Conservation (phyloP, 1,284 basidiomycete genomes). For the Fistulinella staudtii region DNA sequence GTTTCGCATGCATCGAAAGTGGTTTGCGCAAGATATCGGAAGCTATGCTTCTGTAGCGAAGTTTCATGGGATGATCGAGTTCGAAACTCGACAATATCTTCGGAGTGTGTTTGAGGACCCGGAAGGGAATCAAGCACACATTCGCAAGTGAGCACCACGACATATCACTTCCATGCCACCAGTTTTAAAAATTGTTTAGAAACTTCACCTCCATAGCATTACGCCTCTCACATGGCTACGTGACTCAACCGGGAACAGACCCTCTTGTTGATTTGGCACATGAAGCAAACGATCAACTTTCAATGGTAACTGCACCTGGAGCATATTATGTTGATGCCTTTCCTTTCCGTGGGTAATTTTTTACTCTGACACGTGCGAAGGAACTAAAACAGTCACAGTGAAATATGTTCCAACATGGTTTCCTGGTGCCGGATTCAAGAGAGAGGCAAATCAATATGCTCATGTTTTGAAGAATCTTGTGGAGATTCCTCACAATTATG, state of each 20-base stretch:
- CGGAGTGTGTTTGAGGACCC: conserved; percentile 7
- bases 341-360: conserved; percentile 5
- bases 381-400: conserved; percentile 33
- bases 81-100: conserved; percentile 8
- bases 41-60: conserved; percentile 11
- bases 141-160: conserved; percentile 19
- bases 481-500: conserved; percentile 48
- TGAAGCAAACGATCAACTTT: conserved; percentile 12
- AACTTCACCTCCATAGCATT: conserved; percentile 8
- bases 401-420: conserved; percentile 56
- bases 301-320: conserved; percentile 4
- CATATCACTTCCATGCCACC: no score
- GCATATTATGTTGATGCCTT: conserved; percentile 11
- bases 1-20: conserved; percentile 18
- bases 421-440: conserved; percentile 55
- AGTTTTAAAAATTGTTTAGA: no score
- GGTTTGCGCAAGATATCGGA: conserved; percentile 30
- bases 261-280: conserved; percentile 14
- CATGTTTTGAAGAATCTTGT: conserved; percentile 44
- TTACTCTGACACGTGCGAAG: not conserved
- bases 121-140: not conserved
- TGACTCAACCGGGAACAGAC: conserved; percentile 8
- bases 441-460: conserved; percentile 43
- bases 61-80: conserved; percentile 23
- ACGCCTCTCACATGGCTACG: conserved; percentile 18